Percentiles rank a stretch among this genome's conserved stretches.
phyloP scores from a whole-genome alignment of 495 filamentous ascomycete genomes.

The Platismatia glauca region DNA sequence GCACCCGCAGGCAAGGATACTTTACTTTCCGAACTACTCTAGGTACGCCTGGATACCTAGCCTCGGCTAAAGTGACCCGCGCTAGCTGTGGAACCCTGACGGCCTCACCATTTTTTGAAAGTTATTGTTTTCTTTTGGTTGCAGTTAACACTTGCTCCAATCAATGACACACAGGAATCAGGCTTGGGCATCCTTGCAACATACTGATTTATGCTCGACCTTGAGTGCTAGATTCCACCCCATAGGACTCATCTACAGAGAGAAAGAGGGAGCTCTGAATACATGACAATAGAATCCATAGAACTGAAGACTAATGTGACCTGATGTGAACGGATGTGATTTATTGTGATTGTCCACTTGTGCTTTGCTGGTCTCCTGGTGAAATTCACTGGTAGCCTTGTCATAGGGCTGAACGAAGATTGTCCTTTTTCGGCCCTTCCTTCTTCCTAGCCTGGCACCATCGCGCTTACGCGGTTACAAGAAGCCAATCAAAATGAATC shows the following conservation, averaged over 20 bases:
- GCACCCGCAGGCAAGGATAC: conserved; percentile 6
- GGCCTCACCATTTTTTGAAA: too few relatives aligned
- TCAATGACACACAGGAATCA: background rate
- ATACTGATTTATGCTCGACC: background rate
- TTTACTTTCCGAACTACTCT: too few relatives aligned
- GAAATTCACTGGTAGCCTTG: too few relatives aligned
- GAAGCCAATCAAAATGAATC: too few relatives aligned
- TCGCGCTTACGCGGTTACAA: too few relatives aligned
- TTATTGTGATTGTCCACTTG: background rate
- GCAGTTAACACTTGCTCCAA: background rate
- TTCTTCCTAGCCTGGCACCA: background rate
- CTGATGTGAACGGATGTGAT: background rate
- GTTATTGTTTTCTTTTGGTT: too few relatives aligned
- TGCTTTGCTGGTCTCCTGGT: too few relatives aligned
- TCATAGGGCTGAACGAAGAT: background rate
- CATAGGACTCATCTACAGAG: background rate
- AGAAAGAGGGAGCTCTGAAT: background rate
- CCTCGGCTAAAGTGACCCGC: conserved; percentile 11
- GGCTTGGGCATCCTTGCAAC: background rate
- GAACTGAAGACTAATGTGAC: background rate
- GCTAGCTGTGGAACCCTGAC: conserved; percentile 4
- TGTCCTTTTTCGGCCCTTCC: background rate
- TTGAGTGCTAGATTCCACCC: background rate
- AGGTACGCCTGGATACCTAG: background rate
- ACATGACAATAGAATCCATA: background rate